A percentile compares a stretch with the other conserved stretches of the same genome.
Evolutionary conservation across 305 asterid species (phyloP).

Genomic region (Ajuga reptans): DNA sequence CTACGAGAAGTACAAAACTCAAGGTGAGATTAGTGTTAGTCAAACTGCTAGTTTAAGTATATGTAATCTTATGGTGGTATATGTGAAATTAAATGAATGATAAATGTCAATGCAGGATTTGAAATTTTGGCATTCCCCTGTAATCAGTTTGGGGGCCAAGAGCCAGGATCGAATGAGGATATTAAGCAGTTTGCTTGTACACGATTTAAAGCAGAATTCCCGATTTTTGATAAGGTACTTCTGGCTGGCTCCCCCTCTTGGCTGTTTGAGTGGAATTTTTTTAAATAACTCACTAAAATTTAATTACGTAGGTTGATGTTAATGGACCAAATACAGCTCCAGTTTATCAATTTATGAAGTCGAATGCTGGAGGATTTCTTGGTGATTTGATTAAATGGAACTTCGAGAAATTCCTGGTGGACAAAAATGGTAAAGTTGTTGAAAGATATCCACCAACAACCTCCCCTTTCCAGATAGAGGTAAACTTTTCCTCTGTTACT

Average conservation of each 20-base stretch:
- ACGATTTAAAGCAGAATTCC: conserved; percentile 76
- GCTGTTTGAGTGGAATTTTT: background rate
- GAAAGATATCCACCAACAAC: conserved; percentile 88
- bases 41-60: background rate
- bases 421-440: conserved; percentile 77
- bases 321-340: conserved; percentile 87
- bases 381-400: conserved; percentile 89
- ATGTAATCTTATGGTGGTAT: background rate
- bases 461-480: conserved; percentile 87
- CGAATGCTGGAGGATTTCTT: conserved; percentile 69
- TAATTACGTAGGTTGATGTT: conserved; percentile 65
- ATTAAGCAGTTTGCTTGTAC: conserved; percentile 85
- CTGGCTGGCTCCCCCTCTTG: background rate
- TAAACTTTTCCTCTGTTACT: conserved; percentile 13
- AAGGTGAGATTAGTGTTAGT: conserved; percentile 46
- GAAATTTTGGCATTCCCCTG: conserved; percentile 93
- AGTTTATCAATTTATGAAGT: conserved; percentile 74
- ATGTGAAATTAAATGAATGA: background rate
- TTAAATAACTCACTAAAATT: conserved; percentile 14
- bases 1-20: conserved; percentile 71
- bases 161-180: conserved; percentile 80
- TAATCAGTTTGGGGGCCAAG: conserved; percentile 92
- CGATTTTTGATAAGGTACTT: conserved; percentile 78
- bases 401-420: conserved; percentile 85
- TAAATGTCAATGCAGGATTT: conserved; percentile 45